These are phyloP conservation scores for Dysphania ambrosioides DNA, from an alignment of 148 eudicot species.

Conservation along the genomic window DNA sequence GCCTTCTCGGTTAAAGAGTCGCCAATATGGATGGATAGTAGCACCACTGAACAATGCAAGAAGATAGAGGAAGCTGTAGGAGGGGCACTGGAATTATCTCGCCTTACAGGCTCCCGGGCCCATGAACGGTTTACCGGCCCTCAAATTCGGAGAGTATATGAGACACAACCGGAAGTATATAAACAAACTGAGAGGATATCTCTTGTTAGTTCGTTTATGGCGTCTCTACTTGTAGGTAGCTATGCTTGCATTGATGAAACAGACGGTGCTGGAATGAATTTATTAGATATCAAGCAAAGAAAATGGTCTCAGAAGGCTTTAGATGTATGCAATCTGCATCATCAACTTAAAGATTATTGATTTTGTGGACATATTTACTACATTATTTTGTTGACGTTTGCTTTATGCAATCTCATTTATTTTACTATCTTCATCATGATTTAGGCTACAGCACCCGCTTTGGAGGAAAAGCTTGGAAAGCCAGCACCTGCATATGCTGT, in stretches of 20 bases:
- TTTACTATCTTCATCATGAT: constrained; percentile 10
- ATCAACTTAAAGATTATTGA: not conserved
- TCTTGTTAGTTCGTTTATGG: constrained; percentile 84
- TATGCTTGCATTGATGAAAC: constrained; percentile 89
- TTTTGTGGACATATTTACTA: not conserved
- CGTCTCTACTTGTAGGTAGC: constrained; percentile 65
- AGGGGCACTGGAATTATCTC: constrained; percentile 69
- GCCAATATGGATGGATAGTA: constrained; percentile 95
- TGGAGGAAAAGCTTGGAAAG: constrained; percentile 79
- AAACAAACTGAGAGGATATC: constrained; percentile 77
- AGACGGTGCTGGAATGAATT: constrained; percentile 97
- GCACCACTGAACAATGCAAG: constrained; percentile 88
- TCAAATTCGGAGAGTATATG: constrained; percentile 70
- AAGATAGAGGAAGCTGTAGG: constrained; percentile 84
- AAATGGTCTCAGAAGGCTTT: constrained; percentile 68
- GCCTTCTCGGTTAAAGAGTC: constrained; percentile 72
- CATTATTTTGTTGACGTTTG: constrained; percentile 6
- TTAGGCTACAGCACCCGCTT: constrained; percentile 81
- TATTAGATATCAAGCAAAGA: constrained; percentile 74
- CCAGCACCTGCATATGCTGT: constrained; percentile 87
- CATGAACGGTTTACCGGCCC: constrained; percentile 80
- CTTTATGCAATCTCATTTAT: not conserved
- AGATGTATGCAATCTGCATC: constrained; percentile 46
- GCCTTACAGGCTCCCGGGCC: constrained; percentile 80
- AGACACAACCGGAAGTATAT: constrained; percentile 66